Evolutionary conservation across 331 rosid species (phyloP).

Genomic region (Acacia pycnantha): DNA sequence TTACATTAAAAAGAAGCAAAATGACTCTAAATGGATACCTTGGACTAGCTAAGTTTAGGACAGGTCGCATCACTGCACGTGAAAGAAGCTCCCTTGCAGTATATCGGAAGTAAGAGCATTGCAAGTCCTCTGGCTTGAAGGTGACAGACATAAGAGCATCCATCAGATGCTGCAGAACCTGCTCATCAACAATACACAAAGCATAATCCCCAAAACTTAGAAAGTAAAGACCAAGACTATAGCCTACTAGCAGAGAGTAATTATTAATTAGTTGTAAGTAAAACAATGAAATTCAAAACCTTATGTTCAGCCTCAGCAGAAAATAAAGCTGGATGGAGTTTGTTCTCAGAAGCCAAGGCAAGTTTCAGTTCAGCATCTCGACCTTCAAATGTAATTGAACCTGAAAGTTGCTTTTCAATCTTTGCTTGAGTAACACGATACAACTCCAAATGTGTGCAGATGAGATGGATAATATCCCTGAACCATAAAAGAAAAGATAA

Average conservation of each 20-base stretch:
- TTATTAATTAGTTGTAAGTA: conserved; percentile 13
- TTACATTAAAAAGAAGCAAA: conserved; percentile 23
- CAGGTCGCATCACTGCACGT: conserved; percentile 93
- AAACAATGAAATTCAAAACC: conserved; percentile 49
- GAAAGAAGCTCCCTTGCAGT: conserved; percentile 90
- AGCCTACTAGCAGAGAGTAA: conserved; percentile 22
- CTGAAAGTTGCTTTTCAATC: conserved; percentile 57
- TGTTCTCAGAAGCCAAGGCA: conserved; percentile 74
- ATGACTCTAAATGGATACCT: conserved; percentile 46
- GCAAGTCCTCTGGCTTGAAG: conserved; percentile 80
- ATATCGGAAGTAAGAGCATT: conserved; percentile 81
- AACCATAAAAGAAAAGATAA: conserved; percentile 38
- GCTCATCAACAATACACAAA: conserved; percentile 35
- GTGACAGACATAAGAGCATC: conserved; percentile 81
- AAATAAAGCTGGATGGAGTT: conserved; percentile 96
- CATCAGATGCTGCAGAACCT: conserved; percentile 96
- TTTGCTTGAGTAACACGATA: conserved; percentile 78
- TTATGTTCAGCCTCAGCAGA: conserved; percentile 98
- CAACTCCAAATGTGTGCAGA: conserved; percentile 86
- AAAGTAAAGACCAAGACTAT: conserved; percentile 14
- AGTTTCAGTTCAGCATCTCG: conserved; percentile 70
- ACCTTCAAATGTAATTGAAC: conserved; percentile 53
- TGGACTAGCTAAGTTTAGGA: conserved; percentile 86
- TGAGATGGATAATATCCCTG: conserved; percentile 86
- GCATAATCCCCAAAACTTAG: conserved; percentile 28